phyloP scores from a whole-genome alignment of 2,329 filamentous ascomycete genomes.

The Daldinia sp. region DNA sequence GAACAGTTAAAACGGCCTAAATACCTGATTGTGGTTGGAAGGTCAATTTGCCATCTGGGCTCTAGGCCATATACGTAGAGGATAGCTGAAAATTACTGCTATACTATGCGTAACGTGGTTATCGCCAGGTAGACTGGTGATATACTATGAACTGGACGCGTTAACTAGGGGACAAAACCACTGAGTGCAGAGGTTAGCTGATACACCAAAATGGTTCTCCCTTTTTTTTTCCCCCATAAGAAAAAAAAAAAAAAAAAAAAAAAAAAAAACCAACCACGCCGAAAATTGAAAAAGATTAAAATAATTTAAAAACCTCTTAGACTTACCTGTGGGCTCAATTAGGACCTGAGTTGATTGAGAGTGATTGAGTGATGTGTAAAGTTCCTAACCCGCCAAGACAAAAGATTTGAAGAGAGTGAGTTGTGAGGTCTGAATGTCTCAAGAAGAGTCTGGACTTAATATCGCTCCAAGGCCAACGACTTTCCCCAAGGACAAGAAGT shows the following conservation, averaged over 20 bases:
- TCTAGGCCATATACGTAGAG: constrained; percentile 1
- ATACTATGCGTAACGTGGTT: constrained; percentile 2
- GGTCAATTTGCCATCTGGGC: background rate
- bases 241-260: too few relatives aligned
- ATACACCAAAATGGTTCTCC: too few relatives aligned
- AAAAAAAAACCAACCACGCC: too few relatives aligned
- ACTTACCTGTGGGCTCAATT: constrained; percentile 14
- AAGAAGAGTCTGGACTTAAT: constrained; percentile 20
- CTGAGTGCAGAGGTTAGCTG: background rate
- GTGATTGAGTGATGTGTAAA: constrained; percentile 13
- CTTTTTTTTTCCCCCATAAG: too few relatives aligned
- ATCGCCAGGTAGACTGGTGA: background rate
- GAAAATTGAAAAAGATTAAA: too few relatives aligned
- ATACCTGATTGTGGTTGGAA: background rate
- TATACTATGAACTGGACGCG: background rate
- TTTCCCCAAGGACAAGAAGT: constrained; percentile 24
- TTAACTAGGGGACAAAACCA: constrained; percentile 3
- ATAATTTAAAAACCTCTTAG: too few relatives aligned
- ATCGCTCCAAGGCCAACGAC: constrained; percentile 23
- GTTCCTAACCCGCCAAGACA: constrained; percentile 7
- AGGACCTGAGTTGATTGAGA: too few relatives aligned
- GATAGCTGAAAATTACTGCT: background rate
- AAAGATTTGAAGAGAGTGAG: constrained; percentile 2
- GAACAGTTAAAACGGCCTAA: background rate
- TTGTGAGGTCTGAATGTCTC: constrained; percentile 11